Conservation (phyloP, 2,329 filamentous ascomycete species). For the Thielaviopsis populi region DNA sequence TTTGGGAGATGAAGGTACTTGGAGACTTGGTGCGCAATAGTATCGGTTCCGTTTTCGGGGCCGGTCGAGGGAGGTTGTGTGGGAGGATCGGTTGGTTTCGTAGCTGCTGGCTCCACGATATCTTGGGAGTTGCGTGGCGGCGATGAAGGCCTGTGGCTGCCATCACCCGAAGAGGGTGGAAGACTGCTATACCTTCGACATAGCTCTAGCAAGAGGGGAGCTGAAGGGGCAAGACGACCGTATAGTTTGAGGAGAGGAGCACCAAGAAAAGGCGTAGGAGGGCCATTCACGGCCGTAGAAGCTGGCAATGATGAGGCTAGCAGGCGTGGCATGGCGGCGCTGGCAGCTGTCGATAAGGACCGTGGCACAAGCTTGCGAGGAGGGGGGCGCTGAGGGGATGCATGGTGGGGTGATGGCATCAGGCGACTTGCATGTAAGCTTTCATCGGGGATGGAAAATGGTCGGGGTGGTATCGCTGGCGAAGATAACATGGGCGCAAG, state of each 20-base stretch:
- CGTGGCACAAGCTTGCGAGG: neutral
- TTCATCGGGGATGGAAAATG: neutral
- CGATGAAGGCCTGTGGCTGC: neutral
- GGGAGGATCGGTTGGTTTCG: neutral
- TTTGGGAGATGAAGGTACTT: constrained; percentile 49
- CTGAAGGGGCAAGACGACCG: neutral
- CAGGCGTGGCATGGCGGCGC: neutral
- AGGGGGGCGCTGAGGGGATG: neutral
- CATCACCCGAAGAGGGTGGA: neutral
- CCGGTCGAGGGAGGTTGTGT: neutral
- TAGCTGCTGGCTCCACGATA: neutral
- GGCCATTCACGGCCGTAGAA: neutral
- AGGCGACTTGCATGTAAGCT: neutral
- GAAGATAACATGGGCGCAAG: neutral
- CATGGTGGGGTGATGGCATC: constrained; percentile 5
- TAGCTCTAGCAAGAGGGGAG: neutral
- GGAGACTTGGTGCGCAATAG: constrained; percentile 37
- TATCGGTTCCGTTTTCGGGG: constrained; percentile 24
- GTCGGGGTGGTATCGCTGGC: neutral
- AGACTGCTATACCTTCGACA: neutral
- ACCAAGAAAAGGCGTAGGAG: no score
- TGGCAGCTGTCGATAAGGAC: neutral
- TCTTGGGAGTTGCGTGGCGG: neutral
- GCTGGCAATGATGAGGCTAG: neutral
- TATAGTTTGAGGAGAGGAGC: neutral